phyloP scores from a whole-genome alignment of 2,329 filamentous ascomycete genomes.

The Canariomyces notabilis region DNA sequence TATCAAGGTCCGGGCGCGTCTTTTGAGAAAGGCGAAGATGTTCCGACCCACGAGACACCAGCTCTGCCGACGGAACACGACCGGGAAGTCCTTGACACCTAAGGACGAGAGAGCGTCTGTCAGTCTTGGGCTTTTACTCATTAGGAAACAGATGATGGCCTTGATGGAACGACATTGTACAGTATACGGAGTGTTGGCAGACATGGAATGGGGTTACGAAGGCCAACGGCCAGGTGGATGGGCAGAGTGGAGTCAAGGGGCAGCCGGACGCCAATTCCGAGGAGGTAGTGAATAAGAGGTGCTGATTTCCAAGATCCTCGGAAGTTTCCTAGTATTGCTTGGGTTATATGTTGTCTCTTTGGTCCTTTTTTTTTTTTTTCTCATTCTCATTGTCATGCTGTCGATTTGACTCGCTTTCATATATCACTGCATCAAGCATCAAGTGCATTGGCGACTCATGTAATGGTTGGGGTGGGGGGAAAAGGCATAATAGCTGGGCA shows the following conservation, averaged over 20 bases:
- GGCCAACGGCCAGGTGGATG: no score
- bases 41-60: conserved; percentile 35
- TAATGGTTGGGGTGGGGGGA: background rate
- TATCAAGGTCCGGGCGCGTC: conserved; percentile 45
- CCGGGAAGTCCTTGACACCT: conserved; percentile 38
- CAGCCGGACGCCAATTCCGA: no score
- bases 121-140: conserved; percentile 12
- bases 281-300: no score
- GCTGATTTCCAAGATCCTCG: no score
- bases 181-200: background rate
- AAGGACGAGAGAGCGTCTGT: conserved; percentile 8
- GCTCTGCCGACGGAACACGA: conserved; percentile 38
- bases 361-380: no score
- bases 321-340: no score
- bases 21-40: conserved; percentile 49
- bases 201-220: background rate
- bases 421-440: background rate
- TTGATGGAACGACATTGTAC: background rate
- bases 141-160: background rate
- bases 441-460: background rate
- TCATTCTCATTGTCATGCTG: background rate
- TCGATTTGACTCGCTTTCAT: background rate
- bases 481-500: background rate
- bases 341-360: no score
- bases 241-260: no score